Evolutionary conservation across 345 rosid genomes (phyloP).

Genomic region (Mangifera indica): DNA sequence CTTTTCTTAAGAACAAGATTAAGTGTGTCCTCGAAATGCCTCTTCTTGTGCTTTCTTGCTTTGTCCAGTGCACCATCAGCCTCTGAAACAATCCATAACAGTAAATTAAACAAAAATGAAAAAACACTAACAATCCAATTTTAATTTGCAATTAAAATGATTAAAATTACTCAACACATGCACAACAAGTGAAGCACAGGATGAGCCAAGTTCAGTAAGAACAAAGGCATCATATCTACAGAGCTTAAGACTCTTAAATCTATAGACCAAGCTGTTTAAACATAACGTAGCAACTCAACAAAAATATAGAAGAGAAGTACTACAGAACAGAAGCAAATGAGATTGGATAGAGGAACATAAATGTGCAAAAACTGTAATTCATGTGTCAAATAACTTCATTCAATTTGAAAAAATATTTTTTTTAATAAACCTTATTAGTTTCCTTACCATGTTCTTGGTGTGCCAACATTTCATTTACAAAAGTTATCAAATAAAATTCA

Average conservation of each 20-base stretch:
- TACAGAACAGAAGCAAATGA: neutral
- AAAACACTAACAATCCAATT: constrained; percentile 8
- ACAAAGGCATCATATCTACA: too few relatives aligned
- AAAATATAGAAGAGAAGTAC: neutral
- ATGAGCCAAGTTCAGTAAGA: too few relatives aligned
- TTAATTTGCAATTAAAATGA: constrained; percentile 8
- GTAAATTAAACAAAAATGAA: constrained; percentile 13
- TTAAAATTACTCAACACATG: neutral
- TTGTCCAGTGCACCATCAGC: constrained; percentile 99
- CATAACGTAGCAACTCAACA: neutral
- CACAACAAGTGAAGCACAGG: neutral
- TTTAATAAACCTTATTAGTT: neutral
- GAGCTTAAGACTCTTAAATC: neutral
- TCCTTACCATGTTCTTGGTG: neutral
- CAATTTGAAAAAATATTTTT: neutral
- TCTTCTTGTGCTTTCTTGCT: constrained; percentile 98
- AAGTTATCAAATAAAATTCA: neutral
- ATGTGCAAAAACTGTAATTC: neutral
- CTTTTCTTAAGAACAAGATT: constrained; percentile 86
- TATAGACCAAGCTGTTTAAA: neutral
- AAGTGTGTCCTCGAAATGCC: constrained; percentile 97
- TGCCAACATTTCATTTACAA: neutral
- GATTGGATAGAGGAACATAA: neutral
- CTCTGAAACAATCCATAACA: constrained; percentile 51
- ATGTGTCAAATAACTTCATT: neutral